Percentiles rank a stretch among this genome's conserved stretches.
phyloP scores from a whole-genome alignment of 345 rosid species.

The Erucastrum elatum region DNA sequence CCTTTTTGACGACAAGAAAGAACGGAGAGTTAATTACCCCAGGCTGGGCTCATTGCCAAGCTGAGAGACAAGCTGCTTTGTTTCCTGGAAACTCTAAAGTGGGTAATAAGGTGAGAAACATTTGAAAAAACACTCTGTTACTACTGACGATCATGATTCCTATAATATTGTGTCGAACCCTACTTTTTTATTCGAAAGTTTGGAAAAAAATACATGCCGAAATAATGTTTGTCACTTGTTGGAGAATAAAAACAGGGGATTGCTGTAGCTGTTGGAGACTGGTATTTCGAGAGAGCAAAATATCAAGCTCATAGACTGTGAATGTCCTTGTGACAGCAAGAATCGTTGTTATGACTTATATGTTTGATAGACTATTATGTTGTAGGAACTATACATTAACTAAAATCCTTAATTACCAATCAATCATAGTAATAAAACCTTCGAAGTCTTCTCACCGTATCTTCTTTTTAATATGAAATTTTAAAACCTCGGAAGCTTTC shows the following conservation, averaged over 20 bases:
- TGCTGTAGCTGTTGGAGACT: conserved; percentile 82
- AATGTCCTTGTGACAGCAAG: too few species aligned
- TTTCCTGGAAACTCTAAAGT: conserved; percentile 15
- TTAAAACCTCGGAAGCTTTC: conserved; percentile 1
- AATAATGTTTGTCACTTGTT: not conserved
- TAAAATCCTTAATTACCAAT: not conserved
- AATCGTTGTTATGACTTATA: too few species aligned
- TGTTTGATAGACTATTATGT: not conserved
- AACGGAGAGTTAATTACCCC: conserved; percentile 18
- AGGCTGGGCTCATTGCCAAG: conserved; percentile 35
- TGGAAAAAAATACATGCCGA: not conserved
- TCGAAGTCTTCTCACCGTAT: not conserved
- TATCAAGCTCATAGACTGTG: conserved; percentile 40
- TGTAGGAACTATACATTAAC: not conserved
- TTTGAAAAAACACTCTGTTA: not conserved
- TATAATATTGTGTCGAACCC: not conserved
- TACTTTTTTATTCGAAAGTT: not conserved
- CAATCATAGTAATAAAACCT: not conserved
- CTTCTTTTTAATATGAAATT: not conserved
- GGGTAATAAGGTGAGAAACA: not conserved
- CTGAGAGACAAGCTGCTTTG: conserved; percentile 28
- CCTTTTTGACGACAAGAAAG: conserved; percentile 10
- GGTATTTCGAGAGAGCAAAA: conserved; percentile 69
- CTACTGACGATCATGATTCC: not conserved
- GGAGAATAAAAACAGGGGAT: conserved; percentile 51